Conservation (phyloP, 192 early-diverging fungal species). For the Backusella australiensis region DNA sequence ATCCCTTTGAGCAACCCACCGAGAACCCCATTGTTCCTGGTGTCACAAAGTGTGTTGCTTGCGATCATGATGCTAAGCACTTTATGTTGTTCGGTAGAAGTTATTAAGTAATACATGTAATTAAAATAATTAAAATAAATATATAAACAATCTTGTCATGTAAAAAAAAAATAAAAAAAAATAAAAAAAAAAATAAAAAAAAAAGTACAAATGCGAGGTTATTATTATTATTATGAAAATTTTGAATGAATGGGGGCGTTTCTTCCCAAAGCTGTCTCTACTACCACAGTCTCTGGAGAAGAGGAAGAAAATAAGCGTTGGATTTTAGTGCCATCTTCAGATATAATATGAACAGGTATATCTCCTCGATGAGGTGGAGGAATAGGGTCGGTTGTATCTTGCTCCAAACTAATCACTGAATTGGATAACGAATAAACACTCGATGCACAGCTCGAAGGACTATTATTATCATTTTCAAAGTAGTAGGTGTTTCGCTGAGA, state of each 20-base stretch:
- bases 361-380: not conserved
- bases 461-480: not conserved
- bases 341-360: not conserved
- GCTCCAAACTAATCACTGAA: conserved; percentile 19
- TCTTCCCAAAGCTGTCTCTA: conserved; percentile 12
- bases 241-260: conserved; percentile 11
- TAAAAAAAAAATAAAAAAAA: too few species aligned
- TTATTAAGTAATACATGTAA: conserved; percentile 53
- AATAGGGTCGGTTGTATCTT: not conserved
- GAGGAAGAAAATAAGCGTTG: not conserved
- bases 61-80: conserved; percentile 74
- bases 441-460: not conserved
- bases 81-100: conserved; percentile 84
- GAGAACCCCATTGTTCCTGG: conserved; percentile 79
- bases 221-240: not conserved
- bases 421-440: conserved; percentile 1
- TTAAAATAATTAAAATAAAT: not conserved
- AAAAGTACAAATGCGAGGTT: not conserved
- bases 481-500: not conserved
- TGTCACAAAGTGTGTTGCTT: conserved; percentile 86
- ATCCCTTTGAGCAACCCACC: conserved; percentile 91
- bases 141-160: not conserved
- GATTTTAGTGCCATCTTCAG: not conserved
- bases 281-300: not conserved
- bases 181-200: not conserved